These are phyloP conservation scores for Begonia masoniana DNA, from an alignment of 306 rosid genomes.

Conservation along the genomic window DNA sequence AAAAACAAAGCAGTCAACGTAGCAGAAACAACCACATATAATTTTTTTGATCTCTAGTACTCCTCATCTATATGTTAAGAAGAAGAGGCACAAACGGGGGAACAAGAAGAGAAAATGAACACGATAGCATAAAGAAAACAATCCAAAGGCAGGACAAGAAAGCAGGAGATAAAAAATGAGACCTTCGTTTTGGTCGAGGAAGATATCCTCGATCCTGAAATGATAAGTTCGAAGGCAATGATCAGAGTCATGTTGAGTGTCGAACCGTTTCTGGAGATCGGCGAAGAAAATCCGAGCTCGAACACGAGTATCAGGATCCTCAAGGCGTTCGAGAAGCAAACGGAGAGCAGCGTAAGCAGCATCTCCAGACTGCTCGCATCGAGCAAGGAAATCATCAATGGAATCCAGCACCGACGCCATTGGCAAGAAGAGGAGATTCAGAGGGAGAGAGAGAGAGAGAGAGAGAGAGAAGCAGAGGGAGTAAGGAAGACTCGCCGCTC, in stretches of 20 bases:
- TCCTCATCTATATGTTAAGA: too few relatives aligned
- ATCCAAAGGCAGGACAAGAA: not conserved
- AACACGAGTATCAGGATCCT: conserved; percentile 52
- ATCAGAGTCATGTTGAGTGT: conserved; percentile 46
- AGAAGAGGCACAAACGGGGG: too few relatives aligned
- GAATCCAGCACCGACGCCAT: conserved; percentile 26
- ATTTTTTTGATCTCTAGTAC: too few relatives aligned
- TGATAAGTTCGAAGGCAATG: conserved; percentile 57
- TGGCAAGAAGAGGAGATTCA: not conserved
- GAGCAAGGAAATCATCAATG: conserved; percentile 53
- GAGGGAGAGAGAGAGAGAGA: not conserved
- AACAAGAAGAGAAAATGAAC: not conserved
- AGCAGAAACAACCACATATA: too few relatives aligned
- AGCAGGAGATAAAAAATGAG: not conserved
- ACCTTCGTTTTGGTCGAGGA: conserved; percentile 68
- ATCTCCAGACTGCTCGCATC: conserved; percentile 69
- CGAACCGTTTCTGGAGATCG: conserved; percentile 57
- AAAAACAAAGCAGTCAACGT: too few relatives aligned
- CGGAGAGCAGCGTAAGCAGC: conserved; percentile 68
- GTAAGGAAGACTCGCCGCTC: not conserved
- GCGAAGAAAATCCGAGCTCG: conserved; percentile 77
- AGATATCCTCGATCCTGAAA: conserved; percentile 72
- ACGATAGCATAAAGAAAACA: not conserved
- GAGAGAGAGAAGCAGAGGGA: conserved; percentile 4
- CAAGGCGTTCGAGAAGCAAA: conserved; percentile 61